Evolutionary conservation across 1,139 yeast genomes (phyloP).

Genomic region (Scheffersomyces segobiensis): DNA sequence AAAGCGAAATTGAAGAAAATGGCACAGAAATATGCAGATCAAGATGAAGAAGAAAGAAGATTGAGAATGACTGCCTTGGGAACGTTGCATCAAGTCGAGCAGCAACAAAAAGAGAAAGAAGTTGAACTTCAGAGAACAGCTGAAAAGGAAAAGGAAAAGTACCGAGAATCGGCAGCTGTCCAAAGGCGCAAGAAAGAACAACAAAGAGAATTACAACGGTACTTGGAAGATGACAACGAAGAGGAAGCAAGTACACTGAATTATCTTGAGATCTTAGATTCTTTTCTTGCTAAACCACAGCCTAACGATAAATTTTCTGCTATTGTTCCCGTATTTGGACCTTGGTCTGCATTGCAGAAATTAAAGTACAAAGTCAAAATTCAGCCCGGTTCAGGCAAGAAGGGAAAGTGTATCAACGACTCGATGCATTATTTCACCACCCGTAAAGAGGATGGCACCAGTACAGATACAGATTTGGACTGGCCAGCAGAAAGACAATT

Average conservation of each 20-base stretch:
- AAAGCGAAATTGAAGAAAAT: constrained; percentile 82
- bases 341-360: constrained; percentile 79
- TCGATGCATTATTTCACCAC: constrained; percentile 57
- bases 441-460: constrained; percentile 53
- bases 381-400: constrained; percentile 84
- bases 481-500: constrained; percentile 73
- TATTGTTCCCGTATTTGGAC: constrained; percentile 87
- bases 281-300: constrained; percentile 43
- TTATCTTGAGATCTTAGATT: constrained; percentile 42
- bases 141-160: constrained; percentile 28
- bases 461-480: constrained; percentile 55
- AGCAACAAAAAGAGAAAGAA: constrained; percentile 26
- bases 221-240: constrained; percentile 37
- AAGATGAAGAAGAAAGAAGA: constrained; percentile 84
- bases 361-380: constrained; percentile 82
- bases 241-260: constrained; percentile 33
- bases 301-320: constrained; percentile 49
- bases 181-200: constrained; percentile 23
- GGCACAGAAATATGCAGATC: constrained; percentile 80
- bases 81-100: constrained; percentile 68
- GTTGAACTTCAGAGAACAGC: constrained; percentile 24
- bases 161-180: constrained; percentile 15
- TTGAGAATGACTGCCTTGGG: constrained; percentile 81
- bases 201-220: constrained; percentile 52
- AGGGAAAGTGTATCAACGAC: constrained; percentile 83